Conservation (phyloP, 331 rosid genomes). For the Malus hybrid region DNA sequence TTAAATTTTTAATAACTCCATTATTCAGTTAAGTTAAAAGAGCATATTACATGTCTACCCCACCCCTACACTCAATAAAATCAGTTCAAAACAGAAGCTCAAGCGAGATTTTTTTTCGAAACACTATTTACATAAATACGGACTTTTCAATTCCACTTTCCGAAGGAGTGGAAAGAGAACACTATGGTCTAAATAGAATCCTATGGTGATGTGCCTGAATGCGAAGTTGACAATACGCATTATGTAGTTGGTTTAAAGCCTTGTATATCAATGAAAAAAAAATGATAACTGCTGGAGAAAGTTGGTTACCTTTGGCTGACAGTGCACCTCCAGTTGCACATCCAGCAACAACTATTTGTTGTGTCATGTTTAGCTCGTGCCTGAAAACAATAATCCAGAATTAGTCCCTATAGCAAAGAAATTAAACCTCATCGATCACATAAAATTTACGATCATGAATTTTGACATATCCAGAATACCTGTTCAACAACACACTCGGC, state of each 20-base stretch:
- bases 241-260: neutral
- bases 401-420: slow-evolving; percentile 2
- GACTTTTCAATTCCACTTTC: neutral
- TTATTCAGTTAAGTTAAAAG: neutral
- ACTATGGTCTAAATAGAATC: neutral
- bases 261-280: neutral
- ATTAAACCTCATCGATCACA: neutral
- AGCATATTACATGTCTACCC: neutral
- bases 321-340: slow-evolving; percentile 80
- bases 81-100: neutral
- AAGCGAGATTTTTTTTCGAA: neutral
- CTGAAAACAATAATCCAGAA: slow-evolving; percentile 25
- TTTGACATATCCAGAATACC: slow-evolving; percentile 29
- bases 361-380: slow-evolving; percentile 82
- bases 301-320: slow-evolving; percentile 70
- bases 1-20: neutral
- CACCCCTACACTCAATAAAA: neutral
- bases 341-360: slow-evolving; percentile 73
- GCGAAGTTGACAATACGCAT: neutral
- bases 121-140: neutral
- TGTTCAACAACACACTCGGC: slow-evolving; percentile 90
- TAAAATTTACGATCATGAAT: slow-evolving; percentile 1
- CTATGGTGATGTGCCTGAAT: neutral
- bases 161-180: neutral
- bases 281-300: neutral